Evolutionary conservation across 495 filamentous ascomycete genomes (phyloP).

Genomic region (Xylaria longipes): DNA sequence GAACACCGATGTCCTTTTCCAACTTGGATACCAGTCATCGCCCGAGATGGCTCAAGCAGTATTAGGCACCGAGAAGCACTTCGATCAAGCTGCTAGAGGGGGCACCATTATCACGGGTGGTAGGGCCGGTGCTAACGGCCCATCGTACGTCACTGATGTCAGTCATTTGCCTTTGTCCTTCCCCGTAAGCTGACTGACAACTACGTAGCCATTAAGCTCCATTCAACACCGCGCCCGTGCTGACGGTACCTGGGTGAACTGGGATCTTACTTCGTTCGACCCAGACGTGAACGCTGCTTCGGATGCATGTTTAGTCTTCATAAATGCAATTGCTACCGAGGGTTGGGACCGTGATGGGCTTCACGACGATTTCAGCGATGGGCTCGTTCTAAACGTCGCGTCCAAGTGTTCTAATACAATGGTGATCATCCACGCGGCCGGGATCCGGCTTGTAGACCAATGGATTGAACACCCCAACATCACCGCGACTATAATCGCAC

Average conservation of each 20-base stretch:
- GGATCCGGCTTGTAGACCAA: constrained; percentile 62
- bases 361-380: constrained; percentile 60
- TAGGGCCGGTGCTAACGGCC: constrained; percentile 57
- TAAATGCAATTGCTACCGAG: constrained; percentile 67
- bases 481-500: constrained; percentile 65
- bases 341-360: constrained; percentile 53
- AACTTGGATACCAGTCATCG: constrained; percentile 42
- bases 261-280: constrained; percentile 48
- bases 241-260: constrained; percentile 62
- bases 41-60: constrained; percentile 41
- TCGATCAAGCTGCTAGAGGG: constrained; percentile 42
- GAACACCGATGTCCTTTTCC: constrained; percentile 41
- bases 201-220: constrained; percentile 63
- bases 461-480: constrained; percentile 68
- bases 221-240: constrained; percentile 57
- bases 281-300: constrained; percentile 55
- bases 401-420: constrained; percentile 65
- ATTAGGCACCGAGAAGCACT: constrained; percentile 35
- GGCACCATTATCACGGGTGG: constrained; percentile 58
- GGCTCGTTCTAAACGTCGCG: constrained; percentile 62
- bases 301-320: constrained; percentile 73
- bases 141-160: constrained; percentile 51
- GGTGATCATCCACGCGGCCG: constrained; percentile 66
- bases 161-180: not conserved
- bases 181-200: constrained; percentile 13